These are phyloP conservation scores for Monosporascus sp. DNA, from an alignment of 2,329 filamentous ascomycete genomes.

Conservation along the genomic window DNA sequence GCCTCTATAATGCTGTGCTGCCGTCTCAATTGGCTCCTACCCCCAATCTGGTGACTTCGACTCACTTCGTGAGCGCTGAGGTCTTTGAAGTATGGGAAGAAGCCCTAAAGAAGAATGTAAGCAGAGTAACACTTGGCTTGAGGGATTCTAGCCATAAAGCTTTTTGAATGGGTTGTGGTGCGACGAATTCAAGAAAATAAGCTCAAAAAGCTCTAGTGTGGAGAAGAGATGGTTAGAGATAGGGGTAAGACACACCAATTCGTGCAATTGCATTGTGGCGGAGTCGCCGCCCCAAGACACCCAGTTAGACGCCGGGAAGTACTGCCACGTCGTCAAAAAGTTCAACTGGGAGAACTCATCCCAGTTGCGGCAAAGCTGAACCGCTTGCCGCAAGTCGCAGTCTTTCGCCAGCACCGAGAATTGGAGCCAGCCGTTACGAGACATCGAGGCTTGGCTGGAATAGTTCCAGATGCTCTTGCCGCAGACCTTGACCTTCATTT, in stretches of 20 bases:
- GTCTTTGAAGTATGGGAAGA: constrained; percentile 23
- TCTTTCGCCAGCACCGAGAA: constrained; percentile 47
- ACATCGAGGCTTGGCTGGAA: constrained; percentile 41
- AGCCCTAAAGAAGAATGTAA: constrained; percentile 15
- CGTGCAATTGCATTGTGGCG: constrained; percentile 33
- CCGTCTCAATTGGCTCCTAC: constrained; percentile 16
- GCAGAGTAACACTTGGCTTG: background rate
- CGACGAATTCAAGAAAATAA: too few species aligned
- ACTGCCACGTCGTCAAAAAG: constrained; percentile 38
- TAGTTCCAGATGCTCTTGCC: constrained; percentile 48
- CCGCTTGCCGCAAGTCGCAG: constrained; percentile 37
- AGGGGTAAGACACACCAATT: constrained; percentile 25
- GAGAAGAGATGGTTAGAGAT: background rate
- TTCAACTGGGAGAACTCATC: constrained; percentile 45
- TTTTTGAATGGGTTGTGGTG: too few species aligned
- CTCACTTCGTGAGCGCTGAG: constrained; percentile 17
- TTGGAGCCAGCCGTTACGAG: constrained; percentile 43
- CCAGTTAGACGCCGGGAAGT: constrained; percentile 44
- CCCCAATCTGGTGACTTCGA: constrained; percentile 16
- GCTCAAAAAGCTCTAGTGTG: background rate
- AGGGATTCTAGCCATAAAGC: too few species aligned
- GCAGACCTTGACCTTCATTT: constrained; percentile 41
- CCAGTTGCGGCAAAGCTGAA: constrained; percentile 45
- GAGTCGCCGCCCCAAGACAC: constrained; percentile 34
- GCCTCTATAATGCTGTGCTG: constrained; percentile 21